Evolutionary conservation across 2,329 filamentous ascomycete genomes (phyloP).

Genomic region (Fusarium penzigii): DNA sequence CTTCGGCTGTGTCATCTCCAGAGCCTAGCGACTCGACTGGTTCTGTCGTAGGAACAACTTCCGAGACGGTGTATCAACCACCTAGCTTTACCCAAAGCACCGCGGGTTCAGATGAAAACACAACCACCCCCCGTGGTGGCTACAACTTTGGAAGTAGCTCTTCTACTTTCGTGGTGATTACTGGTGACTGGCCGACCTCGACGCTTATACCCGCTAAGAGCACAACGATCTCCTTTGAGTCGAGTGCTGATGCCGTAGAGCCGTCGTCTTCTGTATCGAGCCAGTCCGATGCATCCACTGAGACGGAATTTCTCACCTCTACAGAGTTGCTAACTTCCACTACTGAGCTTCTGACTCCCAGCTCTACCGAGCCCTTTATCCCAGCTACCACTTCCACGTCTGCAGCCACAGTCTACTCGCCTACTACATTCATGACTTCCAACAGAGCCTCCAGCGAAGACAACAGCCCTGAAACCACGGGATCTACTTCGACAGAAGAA

Average conservation of each 20-base stretch:
- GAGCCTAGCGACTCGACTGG: neutral
- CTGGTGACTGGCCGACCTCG: constrained; percentile 8
- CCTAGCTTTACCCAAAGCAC: neutral
- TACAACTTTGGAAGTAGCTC: constrained; percentile 13
- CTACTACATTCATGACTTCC: constrained; percentile 28
- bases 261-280: constrained; percentile 1
- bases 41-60: neutral
- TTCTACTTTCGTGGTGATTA: constrained; percentile 4
- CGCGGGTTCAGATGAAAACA: neutral
- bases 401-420: neutral
- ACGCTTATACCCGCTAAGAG: neutral
- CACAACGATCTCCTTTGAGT: constrained; percentile 6
- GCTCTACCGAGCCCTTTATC: neutral
- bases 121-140: neutral
- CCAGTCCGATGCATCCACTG: neutral
- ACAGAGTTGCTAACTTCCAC: neutral
- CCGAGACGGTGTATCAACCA: neutral
- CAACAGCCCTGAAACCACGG: neutral
- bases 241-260: constrained; percentile 10
- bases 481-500: constrained; percentile 3
- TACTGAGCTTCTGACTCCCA: neutral
- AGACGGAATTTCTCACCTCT: neutral
- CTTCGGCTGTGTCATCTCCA: neutral
- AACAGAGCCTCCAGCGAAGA: constrained; percentile 13
- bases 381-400: neutral